Evolutionary conservation across 1,139 yeast genomes (phyloP), one percentile per base, ranked within the genome.

Genomic region (Candida neerlandica): DNA sequence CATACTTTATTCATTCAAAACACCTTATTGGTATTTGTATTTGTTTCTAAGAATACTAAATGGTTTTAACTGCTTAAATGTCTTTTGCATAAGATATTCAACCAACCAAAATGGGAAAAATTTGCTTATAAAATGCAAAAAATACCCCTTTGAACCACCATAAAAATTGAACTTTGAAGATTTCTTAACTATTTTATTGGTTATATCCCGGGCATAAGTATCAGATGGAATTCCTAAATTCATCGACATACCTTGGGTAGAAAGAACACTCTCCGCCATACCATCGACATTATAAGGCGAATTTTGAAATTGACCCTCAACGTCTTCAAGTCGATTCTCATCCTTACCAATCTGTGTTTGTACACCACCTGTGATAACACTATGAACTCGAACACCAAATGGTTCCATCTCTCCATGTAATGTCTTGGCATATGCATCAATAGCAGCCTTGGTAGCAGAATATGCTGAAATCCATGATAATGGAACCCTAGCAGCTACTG

Each of bases 381-480:
- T 62, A 53, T 71, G 71, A 6, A 73, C 78, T 21, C 58, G 51
- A 7, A 70, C 75, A 0, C 70, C 75, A 50, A 70, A 70, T 0
- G 77, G 77, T 47, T 58, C 57, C 69, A 89, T 64, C 65, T 89
- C 96, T 30, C 86, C 61, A 44, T 86, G 80, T 49, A 88, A 70
- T 1, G 78, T 77, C 47, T 79, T 75, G 1, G 89, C 87, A 62
- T 84, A 89, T 52, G 80, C 84, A 60, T 86, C 89, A 49, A 89
- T 80, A 1, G 95, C 95, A 1, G 95, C 90, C 53, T 73, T 73
- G 38, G 75, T 66, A 3, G 77, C 62, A 52, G 67, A 62, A 54
- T 73, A 73, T 16, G 62, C 61, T 12, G 67, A 53, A 0, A 61
- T 55, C 75, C 77, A 73, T 5, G 73, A 54, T 45, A 73, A 61